Conservation (phyloP, 1,284 basidiomycete species). For the Leccinum huronense region DNA sequence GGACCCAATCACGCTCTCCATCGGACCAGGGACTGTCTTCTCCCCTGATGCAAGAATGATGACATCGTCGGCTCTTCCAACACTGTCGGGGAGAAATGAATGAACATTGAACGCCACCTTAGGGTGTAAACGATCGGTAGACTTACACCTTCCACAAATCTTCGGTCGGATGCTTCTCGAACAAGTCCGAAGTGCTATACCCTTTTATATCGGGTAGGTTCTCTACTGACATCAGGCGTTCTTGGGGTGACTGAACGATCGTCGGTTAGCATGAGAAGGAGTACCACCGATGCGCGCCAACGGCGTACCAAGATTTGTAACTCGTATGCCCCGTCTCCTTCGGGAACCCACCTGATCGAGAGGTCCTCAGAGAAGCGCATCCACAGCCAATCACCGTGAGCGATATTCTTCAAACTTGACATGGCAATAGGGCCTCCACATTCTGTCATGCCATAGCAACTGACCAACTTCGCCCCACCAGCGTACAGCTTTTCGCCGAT, state of each 20-base stretch:
- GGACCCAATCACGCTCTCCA: slow-evolving; percentile 30
- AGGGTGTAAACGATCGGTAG: neutral
- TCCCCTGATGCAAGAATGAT: slow-evolving; percentile 33
- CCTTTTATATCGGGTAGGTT: slow-evolving; percentile 26
- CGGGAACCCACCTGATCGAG: slow-evolving; percentile 29
- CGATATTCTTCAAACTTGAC: neutral
- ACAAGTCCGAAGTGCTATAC: slow-evolving; percentile 25
- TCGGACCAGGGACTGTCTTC: slow-evolving; percentile 34
- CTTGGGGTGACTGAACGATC: slow-evolving; percentile 18
- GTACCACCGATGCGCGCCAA: neutral
- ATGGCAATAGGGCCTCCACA: slow-evolving; percentile 21
- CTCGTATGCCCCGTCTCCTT: slow-evolving; percentile 36
- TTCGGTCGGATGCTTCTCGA: slow-evolving; percentile 22
- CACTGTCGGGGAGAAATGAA: too few species aligned
- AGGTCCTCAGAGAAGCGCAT: slow-evolving; percentile 20
- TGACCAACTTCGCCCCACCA: slow-evolving; percentile 22
- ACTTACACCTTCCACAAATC: slow-evolving; percentile 21
- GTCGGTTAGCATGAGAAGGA: neutral
- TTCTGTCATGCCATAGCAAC: slow-evolving; percentile 30
- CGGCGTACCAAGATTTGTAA: slow-evolving; percentile 33
- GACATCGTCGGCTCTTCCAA: slow-evolving; percentile 12
- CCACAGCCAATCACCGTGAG: slow-evolving; percentile 36
- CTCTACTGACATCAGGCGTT: slow-evolving; percentile 21
- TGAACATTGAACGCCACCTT: neutral
- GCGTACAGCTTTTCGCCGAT: slow-evolving; percentile 22